phyloP scores from a whole-genome alignment of 2,329 filamentous ascomycete genomes.

The Aspergillus sp. region DNA sequence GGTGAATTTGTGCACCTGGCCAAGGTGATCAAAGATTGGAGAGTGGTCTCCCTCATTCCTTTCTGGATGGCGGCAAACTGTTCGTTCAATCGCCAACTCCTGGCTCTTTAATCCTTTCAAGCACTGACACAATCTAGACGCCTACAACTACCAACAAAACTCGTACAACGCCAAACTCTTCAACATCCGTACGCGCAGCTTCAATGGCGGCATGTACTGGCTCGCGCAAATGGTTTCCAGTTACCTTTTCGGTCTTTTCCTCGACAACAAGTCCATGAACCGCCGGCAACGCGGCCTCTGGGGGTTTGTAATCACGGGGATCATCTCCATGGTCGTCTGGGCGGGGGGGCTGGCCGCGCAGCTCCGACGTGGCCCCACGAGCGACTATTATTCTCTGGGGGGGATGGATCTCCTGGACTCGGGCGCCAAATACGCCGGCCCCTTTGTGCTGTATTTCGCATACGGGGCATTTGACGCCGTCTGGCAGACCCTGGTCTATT shows the following conservation, averaged over 20 bases:
- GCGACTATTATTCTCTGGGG: neutral
- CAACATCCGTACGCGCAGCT: constrained; percentile 70
- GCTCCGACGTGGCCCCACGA: constrained; percentile 40
- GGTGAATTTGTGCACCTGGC: constrained; percentile 75
- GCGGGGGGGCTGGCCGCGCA: constrained; percentile 80
- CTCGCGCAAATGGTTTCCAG: constrained; percentile 76
- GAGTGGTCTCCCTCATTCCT: neutral
- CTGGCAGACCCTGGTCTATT: constrained; percentile 90
- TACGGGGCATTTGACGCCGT: constrained; percentile 85
- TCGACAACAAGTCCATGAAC: constrained; percentile 64
- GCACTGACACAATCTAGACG: neutral
- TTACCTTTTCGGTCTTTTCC: constrained; percentile 68
- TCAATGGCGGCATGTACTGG: constrained; percentile 79
- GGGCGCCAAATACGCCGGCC: constrained; percentile 62
- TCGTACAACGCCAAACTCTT: constrained; percentile 71
- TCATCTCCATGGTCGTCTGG: constrained; percentile 76
- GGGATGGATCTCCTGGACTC: neutral
- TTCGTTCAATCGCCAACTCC: neutral
- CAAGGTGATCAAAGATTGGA: constrained; percentile 61
- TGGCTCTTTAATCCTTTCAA: neutral
- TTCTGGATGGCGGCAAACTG: constrained; percentile 4
- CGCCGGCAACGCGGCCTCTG: constrained; percentile 69
- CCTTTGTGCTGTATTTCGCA: constrained; percentile 87
- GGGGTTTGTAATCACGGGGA: constrained; percentile 63
- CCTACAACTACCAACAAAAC: constrained; percentile 76